Evolutionary conservation across 2,329 filamentous ascomycete genomes (phyloP).

Genomic region (Periglandula ipomoeae): DNA sequence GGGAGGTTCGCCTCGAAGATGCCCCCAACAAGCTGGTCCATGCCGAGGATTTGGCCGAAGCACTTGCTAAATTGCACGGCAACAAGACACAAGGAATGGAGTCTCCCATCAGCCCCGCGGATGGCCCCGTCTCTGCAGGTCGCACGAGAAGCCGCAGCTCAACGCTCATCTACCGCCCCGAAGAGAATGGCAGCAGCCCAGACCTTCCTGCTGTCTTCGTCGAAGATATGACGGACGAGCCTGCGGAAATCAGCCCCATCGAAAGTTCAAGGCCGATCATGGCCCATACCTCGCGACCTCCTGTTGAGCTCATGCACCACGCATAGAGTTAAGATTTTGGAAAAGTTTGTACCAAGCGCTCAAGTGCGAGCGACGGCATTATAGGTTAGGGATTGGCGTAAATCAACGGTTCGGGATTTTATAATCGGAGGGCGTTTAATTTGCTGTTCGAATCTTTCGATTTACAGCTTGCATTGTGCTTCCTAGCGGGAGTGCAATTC

Average conservation of each 20-base stretch:
- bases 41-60: conserved; percentile 59
- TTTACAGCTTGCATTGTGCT: too few relatives aligned
- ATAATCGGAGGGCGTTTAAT: not conserved
- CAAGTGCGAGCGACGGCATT: not conserved
- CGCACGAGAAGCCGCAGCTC: conserved; percentile 49
- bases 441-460: not conserved
- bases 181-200: conserved; percentile 43
- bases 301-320: conserved; percentile 54
- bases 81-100: conserved; percentile 17
- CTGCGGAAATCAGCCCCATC: conserved; percentile 34
- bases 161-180: conserved; percentile 56
- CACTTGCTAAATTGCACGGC: conserved; percentile 53
- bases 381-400: not conserved
- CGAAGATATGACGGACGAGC: conserved; percentile 56
- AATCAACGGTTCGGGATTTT: too few relatives aligned
- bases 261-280: conserved; percentile 37
- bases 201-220: conserved; percentile 56
- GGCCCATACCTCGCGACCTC: conserved; percentile 53
- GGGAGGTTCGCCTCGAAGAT: conserved; percentile 59
- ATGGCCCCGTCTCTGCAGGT: conserved; percentile 16
- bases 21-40: conserved; percentile 63
- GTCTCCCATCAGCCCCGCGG: conserved; percentile 23
- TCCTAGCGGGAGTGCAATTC: too few relatives aligned
- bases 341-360: not conserved
- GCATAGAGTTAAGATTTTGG: conserved; percentile 12